phyloP scores from a whole-genome alignment of 306 rosid genomes.

The Carpinus fangiana region DNA sequence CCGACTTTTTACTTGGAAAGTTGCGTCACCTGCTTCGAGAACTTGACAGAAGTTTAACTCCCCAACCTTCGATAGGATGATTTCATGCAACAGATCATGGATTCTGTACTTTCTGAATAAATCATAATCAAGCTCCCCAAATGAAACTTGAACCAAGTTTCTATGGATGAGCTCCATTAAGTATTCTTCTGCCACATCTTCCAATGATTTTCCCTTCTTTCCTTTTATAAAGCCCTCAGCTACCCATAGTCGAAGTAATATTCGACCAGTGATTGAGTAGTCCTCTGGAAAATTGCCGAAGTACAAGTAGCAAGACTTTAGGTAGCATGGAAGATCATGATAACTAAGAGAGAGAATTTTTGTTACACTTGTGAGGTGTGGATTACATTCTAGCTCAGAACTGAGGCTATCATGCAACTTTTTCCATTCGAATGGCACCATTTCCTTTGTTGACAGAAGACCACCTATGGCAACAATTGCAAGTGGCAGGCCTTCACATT shows the following conservation, averaged over 20 bases:
- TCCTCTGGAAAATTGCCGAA: conserved; percentile 24
- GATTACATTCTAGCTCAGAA: neutral
- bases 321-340: conserved; percentile 17
- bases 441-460: conserved; percentile 12
- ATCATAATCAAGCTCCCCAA: too few species aligned
- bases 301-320: conserved; percentile 23
- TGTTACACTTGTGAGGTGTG: neutral
- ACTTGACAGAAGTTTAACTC: too few species aligned
- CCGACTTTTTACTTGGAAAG: too few species aligned
- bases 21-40: too few species aligned
- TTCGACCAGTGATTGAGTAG: neutral
- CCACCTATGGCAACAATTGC: conserved; percentile 23
- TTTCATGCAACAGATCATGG: too few species aligned
- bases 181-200: conserved; percentile 1
- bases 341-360: conserved; percentile 5
- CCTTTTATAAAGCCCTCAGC: conserved; percentile 13
- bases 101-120: too few species aligned
- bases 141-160: too few species aligned
- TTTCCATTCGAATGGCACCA: conserved; percentile 10
- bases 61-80: too few species aligned
- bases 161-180: neutral
- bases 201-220: neutral
- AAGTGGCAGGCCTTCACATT: conserved; percentile 19
- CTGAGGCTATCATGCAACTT: neutral
- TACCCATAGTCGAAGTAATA: conserved; percentile 13